These are phyloP conservation scores for Tylopilus intermedius DNA, from an alignment of 768 basidiomycete species.

Conservation along the genomic window DNA sequence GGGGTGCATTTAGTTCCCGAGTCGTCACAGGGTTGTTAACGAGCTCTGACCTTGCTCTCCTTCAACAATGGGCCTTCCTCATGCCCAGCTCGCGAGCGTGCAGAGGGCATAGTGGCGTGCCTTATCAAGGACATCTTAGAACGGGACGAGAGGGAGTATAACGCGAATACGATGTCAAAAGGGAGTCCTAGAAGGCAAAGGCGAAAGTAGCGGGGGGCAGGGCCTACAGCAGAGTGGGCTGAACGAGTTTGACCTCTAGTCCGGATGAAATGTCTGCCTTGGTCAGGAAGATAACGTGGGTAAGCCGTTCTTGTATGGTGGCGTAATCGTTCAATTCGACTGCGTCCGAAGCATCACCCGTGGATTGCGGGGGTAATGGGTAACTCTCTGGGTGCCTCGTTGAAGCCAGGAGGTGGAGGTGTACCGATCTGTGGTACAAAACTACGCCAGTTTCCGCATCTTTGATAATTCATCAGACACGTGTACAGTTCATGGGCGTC, in stretches of 20 bases:
- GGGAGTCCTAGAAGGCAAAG: not conserved
- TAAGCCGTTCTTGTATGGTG: not conserved
- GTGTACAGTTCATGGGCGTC: not conserved
- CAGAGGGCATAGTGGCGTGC: not conserved
- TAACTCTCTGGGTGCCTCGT: slow-evolving; percentile 13
- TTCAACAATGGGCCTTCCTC: not conserved
- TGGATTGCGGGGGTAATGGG: not conserved
- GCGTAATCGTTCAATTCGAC: slow-evolving; percentile 11
- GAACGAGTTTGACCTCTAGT: slow-evolving; percentile 1
- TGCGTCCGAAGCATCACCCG: not conserved
- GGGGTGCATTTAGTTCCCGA: slow-evolving; percentile 5
- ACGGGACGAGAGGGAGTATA: not conserved
- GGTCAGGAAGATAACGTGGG: not conserved
- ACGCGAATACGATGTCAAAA: not conserved
- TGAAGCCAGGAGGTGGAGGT: slow-evolving; percentile 9
- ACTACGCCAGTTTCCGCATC: not conserved
- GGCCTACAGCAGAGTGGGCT: not conserved
- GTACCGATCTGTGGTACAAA: not conserved
- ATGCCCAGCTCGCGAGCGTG: not conserved
- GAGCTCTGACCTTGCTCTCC: slow-evolving; percentile 12
- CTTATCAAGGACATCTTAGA: slow-evolving; percentile 1
- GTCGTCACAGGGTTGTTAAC: not conserved
- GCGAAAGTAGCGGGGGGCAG: not conserved
- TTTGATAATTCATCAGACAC: not conserved
- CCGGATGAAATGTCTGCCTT: slow-evolving; percentile 7